Base-by-base conservation (phyloP, 1,284 basidiomycete species). In the Abortiporus biennis region DNA sequence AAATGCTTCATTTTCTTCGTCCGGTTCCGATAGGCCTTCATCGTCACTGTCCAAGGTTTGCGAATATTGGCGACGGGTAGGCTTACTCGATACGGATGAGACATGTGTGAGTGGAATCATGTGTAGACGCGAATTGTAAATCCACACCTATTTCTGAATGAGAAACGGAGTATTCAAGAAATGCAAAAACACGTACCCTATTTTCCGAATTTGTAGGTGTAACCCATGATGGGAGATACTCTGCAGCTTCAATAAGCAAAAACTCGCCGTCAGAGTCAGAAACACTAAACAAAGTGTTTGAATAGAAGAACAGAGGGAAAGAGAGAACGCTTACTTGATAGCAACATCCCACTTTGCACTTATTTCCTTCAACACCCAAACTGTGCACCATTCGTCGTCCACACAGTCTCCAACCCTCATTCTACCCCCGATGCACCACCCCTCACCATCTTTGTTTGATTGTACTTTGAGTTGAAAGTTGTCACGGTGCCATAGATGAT, bases 261-360 rank as follows among this genome's bases (percentile, higher is more conserved):
- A 99, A 97, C 55, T 99, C 91, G 22, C 96, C 96, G 61, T 99
- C 95, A 3, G 87, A 84, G 64, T 98, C 95, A 47, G 78, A 80
- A 1, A 86, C 74, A 51, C 91, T 90, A 40, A 30, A 21, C 27
- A 17, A 3, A 36, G 41, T 19, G 47, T 47, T 17, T 46, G 35
- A 42, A 29, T 42, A 0, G 38, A 45, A 13, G 40, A 36, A 22
- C 17, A 40, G 29, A 41, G 48, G 43, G 42, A 32, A 19, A 15
- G 33, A 24, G 19, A 12, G 36, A 12, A 37, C 17, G 58, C 69
- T 39, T 52, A 87, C 86, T 84, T 83, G 42, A 92, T 73, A 8
- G 77, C 77, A 33, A 89, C 67, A 51, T 90, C 82, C 83, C 87
- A 92, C 47, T 76, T 77, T 37, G 68, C 64, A 47, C 80, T 86